These are phyloP conservation scores for Aspergillus asperescens DNA, from an alignment of 495 filamentous ascomycete genomes.

Conservation along the genomic window DNA sequence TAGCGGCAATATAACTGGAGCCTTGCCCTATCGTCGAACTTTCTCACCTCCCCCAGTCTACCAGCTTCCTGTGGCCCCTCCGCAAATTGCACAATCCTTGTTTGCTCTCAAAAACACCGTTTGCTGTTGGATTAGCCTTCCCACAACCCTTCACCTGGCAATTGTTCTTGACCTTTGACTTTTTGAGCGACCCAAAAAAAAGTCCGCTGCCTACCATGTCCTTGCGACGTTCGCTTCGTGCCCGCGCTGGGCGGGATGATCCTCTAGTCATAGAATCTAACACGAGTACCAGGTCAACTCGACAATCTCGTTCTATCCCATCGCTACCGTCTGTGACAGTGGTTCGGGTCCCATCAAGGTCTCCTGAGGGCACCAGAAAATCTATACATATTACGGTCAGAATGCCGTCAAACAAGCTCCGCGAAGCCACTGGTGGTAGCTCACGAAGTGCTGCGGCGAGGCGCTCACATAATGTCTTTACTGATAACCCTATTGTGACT, in stretches of 20 bases:
- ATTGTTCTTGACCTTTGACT: neutral
- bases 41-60: neutral
- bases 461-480: constrained; percentile 45
- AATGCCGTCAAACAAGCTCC: constrained; percentile 74
- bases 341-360: constrained; percentile 51
- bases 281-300: constrained; percentile 28
- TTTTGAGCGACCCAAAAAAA: neutral
- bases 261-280: constrained; percentile 38
- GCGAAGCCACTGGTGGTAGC: constrained; percentile 57
- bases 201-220: constrained; percentile 37
- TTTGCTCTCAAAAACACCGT: constrained; percentile 10
- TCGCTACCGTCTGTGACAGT: constrained; percentile 41
- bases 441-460: constrained; percentile 23
- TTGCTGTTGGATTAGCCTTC: neutral
- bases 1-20: constrained; percentile 6
- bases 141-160: neutral
- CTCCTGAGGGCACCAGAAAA: constrained; percentile 51
- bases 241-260: constrained; percentile 38
- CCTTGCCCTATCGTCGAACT: constrained; percentile 3
- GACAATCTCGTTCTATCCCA: constrained; percentile 33
- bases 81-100: constrained; percentile 11
- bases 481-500: constrained; percentile 53
- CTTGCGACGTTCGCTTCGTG: constrained; percentile 46
- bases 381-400: constrained; percentile 79
- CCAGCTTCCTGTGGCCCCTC: neutral